Percentiles rank a stretch among this genome's conserved stretches.
phyloP scores from a whole-genome alignment of 257 asterid species.

The Voacanga thouarsii region DNA sequence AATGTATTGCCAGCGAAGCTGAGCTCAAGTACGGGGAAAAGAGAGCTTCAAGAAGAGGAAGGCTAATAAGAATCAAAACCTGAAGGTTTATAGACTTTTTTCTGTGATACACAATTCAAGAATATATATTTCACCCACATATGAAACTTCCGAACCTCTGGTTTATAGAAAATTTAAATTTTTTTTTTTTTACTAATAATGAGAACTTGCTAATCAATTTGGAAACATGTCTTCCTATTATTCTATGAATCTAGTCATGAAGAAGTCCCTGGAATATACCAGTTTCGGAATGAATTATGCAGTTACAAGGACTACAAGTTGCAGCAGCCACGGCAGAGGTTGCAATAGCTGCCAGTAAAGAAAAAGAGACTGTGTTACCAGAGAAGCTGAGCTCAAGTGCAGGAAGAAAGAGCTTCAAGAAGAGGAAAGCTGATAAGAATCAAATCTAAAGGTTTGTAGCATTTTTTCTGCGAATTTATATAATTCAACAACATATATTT shows the following conservation, averaged over 20 bases:
- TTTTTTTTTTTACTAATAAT: not conserved
- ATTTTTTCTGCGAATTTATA: not conserved
- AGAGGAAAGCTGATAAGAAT: constrained; percentile 53
- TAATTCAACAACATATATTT: not conserved
- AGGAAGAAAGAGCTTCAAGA: constrained; percentile 49
- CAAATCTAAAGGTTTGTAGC: constrained; percentile 40
- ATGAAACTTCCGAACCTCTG: not conserved
- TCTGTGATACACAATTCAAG: not conserved
- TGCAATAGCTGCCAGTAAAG: constrained; percentile 13
- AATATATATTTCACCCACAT: too few relatives aligned
- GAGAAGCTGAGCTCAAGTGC: constrained; percentile 28
- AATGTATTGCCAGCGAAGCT: constrained; percentile 22
- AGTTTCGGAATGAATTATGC: constrained; percentile 33
- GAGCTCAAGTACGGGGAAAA: constrained; percentile 33
- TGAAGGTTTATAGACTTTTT: constrained; percentile 33
- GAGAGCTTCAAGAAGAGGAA: constrained; percentile 63
- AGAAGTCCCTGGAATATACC: not conserved
- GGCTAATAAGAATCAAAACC: constrained; percentile 39
- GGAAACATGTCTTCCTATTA: not conserved
- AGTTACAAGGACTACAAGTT: constrained; percentile 46
- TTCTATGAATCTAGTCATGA: not conserved
- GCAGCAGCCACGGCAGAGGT: constrained; percentile 32
- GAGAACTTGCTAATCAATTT: not conserved
- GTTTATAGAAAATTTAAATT: too few relatives aligned
- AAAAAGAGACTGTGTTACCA: constrained; percentile 26